These are phyloP conservation scores for Nicotiana noctiflora DNA, from an alignment of 257 asterid species.

Conservation along the genomic window DNA sequence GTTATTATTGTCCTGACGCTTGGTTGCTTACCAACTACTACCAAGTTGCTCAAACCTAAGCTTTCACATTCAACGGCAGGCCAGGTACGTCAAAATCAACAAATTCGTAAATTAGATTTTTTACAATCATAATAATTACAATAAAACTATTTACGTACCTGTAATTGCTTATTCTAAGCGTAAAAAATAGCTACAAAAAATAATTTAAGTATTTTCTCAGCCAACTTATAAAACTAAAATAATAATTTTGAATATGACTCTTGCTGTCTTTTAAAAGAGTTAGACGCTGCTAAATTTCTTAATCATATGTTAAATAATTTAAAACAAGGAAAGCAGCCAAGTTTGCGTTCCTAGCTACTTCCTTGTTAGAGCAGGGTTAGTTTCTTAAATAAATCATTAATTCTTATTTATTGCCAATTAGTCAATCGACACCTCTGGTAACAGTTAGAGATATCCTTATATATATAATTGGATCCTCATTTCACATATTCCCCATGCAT, in stretches of 20 bases:
- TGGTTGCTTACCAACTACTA: background rate
- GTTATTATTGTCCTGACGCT: slow-evolving; percentile 2
- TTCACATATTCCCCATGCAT: background rate
- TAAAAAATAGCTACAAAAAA: background rate
- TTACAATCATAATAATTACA: background rate
- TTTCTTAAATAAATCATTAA: background rate
- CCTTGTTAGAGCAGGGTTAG: background rate
- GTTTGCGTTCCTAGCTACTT: background rate
- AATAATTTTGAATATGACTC: background rate
- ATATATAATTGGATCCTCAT: background rate
- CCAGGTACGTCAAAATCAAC: background rate
- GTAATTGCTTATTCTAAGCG: background rate
- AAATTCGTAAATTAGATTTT: background rate
- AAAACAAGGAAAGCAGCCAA: background rate
- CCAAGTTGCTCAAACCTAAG: background rate
- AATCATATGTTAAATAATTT: background rate
- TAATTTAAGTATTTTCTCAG: background rate
- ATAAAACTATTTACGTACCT: too few species aligned
- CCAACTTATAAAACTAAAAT: background rate
- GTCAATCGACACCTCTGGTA: background rate
- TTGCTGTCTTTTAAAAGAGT: background rate
- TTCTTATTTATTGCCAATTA: background rate
- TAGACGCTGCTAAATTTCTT: background rate
- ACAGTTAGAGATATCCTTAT: background rate
- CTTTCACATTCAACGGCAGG: background rate